These are phyloP conservation scores for Earliella scabrosa DNA, from an alignment of 1,284 basidiomycete species.

Conservation along the genomic window DNA sequence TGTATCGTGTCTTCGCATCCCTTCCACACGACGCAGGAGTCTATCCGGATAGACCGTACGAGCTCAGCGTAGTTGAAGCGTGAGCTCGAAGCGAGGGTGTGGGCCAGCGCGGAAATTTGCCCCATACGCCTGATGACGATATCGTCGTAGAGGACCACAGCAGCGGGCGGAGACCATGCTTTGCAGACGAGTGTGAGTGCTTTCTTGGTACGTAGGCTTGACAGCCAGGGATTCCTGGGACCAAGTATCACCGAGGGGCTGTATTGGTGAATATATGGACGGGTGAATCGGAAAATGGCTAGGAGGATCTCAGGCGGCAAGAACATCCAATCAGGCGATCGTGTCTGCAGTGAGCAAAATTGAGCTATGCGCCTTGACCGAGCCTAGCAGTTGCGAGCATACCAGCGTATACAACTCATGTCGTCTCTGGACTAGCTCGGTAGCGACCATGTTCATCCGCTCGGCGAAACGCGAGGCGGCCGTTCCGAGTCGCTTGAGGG, in stretches of 20 bases:
- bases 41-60: neutral
- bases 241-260: neutral
- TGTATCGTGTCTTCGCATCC: neutral
- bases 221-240: neutral
- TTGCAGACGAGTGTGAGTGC: constrained; percentile 7
- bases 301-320: neutral
- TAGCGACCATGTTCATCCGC: too few species aligned
- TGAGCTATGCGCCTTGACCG: too few species aligned
- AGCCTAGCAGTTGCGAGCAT: too few species aligned
- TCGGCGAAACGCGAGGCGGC: too few species aligned
- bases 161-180: neutral
- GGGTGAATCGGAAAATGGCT: neutral
- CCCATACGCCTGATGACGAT: constrained; percentile 10
- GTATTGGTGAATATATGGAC: neutral
- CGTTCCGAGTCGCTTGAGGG: too few species aligned
- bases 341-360: too few species aligned
- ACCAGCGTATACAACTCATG: too few species aligned
- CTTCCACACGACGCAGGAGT: neutral
- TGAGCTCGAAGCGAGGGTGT: too few species aligned
- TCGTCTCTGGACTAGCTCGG: too few species aligned
- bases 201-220: constrained; percentile 7
- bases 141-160: constrained; percentile 6
- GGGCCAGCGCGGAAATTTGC: constrained; percentile 7
- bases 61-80: too few species aligned
- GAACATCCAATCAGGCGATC: neutral